phyloP scores from a whole-genome alignment of 2,329 filamentous ascomycete species.

The Exophiala sp. region DNA sequence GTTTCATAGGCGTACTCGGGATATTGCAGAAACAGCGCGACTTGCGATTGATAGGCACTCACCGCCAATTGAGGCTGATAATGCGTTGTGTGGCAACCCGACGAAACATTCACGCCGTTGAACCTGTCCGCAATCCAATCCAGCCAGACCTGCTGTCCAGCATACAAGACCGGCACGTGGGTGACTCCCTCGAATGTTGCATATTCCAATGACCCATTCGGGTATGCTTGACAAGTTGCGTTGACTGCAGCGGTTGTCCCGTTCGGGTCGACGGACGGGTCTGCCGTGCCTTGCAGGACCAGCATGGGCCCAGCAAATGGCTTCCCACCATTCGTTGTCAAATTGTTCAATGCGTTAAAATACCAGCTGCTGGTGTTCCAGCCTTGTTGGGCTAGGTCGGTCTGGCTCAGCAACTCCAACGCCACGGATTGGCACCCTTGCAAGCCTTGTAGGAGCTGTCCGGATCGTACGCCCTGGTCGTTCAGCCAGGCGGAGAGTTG shows the following conservation, averaged over 20 bases:
- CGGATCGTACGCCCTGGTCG: neutral
- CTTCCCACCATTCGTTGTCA: constrained; percentile 1
- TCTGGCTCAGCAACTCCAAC: constrained; percentile 13
- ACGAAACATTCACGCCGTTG: neutral
- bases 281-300: constrained; percentile 31
- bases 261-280: constrained; percentile 24
- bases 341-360: constrained; percentile 17
- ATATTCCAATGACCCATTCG: constrained; percentile 29
- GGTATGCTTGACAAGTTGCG: constrained; percentile 27
- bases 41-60: constrained; percentile 9
- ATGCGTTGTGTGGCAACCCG: neutral
- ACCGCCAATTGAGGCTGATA: constrained; percentile 1
- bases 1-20: constrained; percentile 9
- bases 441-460: constrained; percentile 23
- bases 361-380: constrained; percentile 22
- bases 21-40: constrained; percentile 11
- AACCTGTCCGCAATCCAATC: constrained; percentile 21
- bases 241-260: constrained; percentile 27
- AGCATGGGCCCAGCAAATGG: constrained; percentile 32
- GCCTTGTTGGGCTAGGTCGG: constrained; percentile 12
- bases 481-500: neutral
- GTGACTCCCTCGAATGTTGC: constrained; percentile 28
- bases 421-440: constrained; percentile 23
- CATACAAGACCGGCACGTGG: constrained; percentile 33
- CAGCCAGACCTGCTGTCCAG: constrained; percentile 32